Conservation (phyloP, 1,139 yeast species). For the Hyphopichia pseudoburtonii region DNA sequence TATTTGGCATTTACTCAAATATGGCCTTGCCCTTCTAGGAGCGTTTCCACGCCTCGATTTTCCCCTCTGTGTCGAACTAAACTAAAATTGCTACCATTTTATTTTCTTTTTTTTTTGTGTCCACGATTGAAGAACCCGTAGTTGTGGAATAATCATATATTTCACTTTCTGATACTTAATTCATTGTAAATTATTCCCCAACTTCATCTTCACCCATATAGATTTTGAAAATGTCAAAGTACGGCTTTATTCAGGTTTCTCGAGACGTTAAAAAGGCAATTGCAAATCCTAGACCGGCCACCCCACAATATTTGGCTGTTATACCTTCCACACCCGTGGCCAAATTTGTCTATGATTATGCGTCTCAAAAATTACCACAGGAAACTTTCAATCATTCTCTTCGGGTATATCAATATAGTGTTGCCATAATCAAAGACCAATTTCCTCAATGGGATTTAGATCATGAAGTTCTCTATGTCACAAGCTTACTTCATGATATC, state of each 20-base stretch:
- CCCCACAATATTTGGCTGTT: constrained; percentile 19
- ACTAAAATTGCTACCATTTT: too few relatives aligned
- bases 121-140: too few relatives aligned
- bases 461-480: constrained; percentile 29
- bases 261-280: constrained; percentile 30
- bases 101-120: too few relatives aligned
- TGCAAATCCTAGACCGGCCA: constrained; percentile 26
- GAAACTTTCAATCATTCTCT: constrained; percentile 33
- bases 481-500: constrained; percentile 38
- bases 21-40: too few relatives aligned
- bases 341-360: constrained; percentile 23
- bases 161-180: too few relatives aligned
- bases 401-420: constrained; percentile 33
- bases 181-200: not conserved
- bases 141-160: too few relatives aligned
- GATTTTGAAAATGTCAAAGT: constrained; percentile 9
- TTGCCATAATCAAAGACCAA: constrained; percentile 36
- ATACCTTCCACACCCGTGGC: constrained; percentile 25
- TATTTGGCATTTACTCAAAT: too few relatives aligned
- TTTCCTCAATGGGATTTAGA: constrained; percentile 37
- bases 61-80: too few relatives aligned
- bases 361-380: constrained; percentile 22
- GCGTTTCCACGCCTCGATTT: too few relatives aligned
- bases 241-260: constrained; percentile 33
- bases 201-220: not conserved